Base-by-base conservation (phyloP, 75 land plant genomes). In the Cupressus sempervirens region DNA sequence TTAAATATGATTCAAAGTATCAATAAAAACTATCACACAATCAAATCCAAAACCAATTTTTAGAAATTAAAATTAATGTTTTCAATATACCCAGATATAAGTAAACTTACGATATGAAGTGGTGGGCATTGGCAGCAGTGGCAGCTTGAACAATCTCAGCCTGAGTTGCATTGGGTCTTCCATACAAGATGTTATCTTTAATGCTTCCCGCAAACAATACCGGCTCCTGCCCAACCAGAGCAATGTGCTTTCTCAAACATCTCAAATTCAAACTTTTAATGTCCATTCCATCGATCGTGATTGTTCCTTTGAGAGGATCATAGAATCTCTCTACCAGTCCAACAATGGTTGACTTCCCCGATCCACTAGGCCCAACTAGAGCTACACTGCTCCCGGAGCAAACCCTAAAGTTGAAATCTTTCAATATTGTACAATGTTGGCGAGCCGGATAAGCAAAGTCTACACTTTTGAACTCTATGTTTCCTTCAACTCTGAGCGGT, bases 181-280 rank as follows among this genome's bases (percentile, higher is more conserved):
- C 95, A 84, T 93, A 93, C 13, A 84, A 87, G 54, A 95, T 95
- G 87, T 95, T 95, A 26, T 95, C 95, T 1, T 88, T 84, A 13
- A 95, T 88, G 29, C 93, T 90, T 58, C 92, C 93, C 45, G 90
- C 89, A 83, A 93, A 93, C 14, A 95, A 91, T 0, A 93, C 89
- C 26, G 97, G 97, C 79, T 95, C 97, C 87, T 95, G 97, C n/a
- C 94, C 86, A 18, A 95, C 97, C 38, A 95, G 56, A 13, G 89
- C 94, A 76, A 95, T 93, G 52, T 88, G 89, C 29, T 84, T 30
- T 38, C 96, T 91, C 82, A 95, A 70, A 13, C 83, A 30, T 75
- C 88, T 87, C 79, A 95, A 79, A 80, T 93, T 93, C 56, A 88
- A 88, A 45, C 38, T 81, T 82, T 81, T 90, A 5, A 95, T 79